phyloP scores from a whole-genome alignment of 257 asterid species.

The Plantago ovata region DNA sequence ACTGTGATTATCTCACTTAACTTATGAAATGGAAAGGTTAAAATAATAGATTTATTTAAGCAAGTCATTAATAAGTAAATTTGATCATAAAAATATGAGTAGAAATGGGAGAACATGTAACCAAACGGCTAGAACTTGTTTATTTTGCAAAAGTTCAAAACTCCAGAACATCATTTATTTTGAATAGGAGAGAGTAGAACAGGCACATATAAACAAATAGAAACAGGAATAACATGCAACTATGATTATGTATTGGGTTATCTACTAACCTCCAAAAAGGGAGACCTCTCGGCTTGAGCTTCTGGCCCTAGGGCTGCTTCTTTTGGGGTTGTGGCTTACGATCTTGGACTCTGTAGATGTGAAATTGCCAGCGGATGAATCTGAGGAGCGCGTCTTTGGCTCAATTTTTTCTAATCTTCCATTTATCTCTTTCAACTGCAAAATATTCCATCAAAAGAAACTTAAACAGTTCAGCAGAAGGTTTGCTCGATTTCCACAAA shows the following conservation, averaged over 20 bases:
- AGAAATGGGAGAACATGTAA: too few relatives aligned
- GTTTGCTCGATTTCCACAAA: conserved; percentile 12
- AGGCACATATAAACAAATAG: not conserved
- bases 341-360: conserved; percentile 57
- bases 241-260: not conserved
- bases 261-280: conserved; percentile 89
- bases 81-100: too few relatives aligned
- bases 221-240: not conserved
- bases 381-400: conserved; percentile 76
- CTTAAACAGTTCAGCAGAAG: conserved; percentile 20
- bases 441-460: conserved; percentile 27
- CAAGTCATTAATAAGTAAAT: too few relatives aligned
- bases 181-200: too few relatives aligned
- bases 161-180: too few relatives aligned
- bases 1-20: too few relatives aligned
- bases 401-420: conserved; percentile 83
- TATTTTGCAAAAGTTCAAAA: too few relatives aligned
- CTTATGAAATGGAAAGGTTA: too few relatives aligned
- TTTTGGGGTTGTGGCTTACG: conserved; percentile 50
- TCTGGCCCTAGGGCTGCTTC: conserved; percentile 88
- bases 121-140: too few relatives aligned
- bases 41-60: too few relatives aligned
- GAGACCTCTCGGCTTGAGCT: conserved; percentile 75
- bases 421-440: conserved; percentile 89
- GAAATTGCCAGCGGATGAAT: conserved; percentile 55